Conservation (phyloP, 129 eudicot species). For the Cynara cardunculus region DNA sequence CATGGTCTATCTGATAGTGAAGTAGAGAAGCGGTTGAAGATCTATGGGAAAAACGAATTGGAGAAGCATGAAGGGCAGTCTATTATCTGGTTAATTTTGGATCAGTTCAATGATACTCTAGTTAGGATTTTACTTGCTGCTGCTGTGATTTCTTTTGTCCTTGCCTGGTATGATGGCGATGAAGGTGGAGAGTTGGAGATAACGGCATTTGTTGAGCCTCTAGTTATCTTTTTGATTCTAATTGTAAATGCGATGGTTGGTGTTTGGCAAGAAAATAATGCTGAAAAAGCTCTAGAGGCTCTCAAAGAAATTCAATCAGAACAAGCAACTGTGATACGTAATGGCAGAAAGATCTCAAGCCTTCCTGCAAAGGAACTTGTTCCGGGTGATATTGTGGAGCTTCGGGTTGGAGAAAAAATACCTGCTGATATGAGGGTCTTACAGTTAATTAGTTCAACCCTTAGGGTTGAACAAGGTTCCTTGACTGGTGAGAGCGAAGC, state of each 20-base stretch:
- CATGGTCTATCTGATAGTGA: conserved; percentile 49
- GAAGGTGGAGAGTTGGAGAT: conserved; percentile 76
- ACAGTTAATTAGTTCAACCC: conserved; percentile 65
- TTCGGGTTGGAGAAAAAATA: conserved; percentile 77
- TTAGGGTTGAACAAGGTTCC: conserved; percentile 85
- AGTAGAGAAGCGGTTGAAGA: conserved; percentile 45
- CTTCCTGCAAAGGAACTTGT: conserved; percentile 88
- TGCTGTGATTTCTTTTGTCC: conserved; percentile 76
- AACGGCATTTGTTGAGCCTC: conserved; percentile 82
- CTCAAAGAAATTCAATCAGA: conserved; percentile 81
- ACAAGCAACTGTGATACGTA: conserved; percentile 55
- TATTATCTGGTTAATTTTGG: conserved; percentile 57
- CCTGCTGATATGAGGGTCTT: conserved; percentile 90
- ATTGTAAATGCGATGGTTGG: conserved; percentile 84
- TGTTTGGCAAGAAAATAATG: conserved; percentile 94
- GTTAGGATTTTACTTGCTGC: conserved; percentile 81
- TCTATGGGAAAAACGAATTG: conserved; percentile 66
- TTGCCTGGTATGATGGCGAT: conserved; percentile 77
- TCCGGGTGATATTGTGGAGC: conserved; percentile 91
- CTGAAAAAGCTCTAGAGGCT: conserved; percentile 89
- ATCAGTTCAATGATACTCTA: conserved; percentile 80
- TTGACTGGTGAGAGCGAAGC: conserved; percentile 91
- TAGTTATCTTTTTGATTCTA: conserved; percentile 74
- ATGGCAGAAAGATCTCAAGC: conserved; percentile 43
- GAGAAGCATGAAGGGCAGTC: conserved; percentile 77